These are phyloP conservation scores for Colletotrichum phormii DNA, from an alignment of 2,329 filamentous ascomycete species.

Conservation along the genomic window DNA sequence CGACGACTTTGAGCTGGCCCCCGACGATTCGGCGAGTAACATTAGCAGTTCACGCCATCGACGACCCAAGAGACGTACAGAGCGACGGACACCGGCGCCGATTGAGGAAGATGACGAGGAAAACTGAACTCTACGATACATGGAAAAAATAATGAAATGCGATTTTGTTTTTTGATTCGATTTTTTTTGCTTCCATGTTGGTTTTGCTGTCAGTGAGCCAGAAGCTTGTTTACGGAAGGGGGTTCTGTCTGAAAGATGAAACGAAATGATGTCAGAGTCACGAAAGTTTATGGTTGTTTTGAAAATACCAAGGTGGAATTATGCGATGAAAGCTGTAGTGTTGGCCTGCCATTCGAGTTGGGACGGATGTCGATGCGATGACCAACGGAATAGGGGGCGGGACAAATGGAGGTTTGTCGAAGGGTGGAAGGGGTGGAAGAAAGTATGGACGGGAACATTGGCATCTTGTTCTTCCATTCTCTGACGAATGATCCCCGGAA, in stretches of 20 bases:
- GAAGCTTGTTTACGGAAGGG: background rate
- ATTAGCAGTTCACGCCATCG: constrained; percentile 78
- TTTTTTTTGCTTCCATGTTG: background rate
- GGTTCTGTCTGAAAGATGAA: background rate
- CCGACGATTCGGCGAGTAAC: constrained; percentile 85
- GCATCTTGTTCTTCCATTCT: no score
- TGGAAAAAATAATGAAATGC: constrained; percentile 1
- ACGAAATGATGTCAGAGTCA: constrained; percentile 12
- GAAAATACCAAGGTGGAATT: constrained; percentile 20
- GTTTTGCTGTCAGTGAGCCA: background rate
- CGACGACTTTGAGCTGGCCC: constrained; percentile 73
- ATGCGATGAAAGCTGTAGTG: background rate
- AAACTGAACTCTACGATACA: constrained; percentile 27
- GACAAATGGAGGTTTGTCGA: no score
- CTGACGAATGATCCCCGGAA: no score
- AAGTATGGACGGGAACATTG: no score
- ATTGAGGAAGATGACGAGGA: constrained; percentile 82
- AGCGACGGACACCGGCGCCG: constrained; percentile 77
- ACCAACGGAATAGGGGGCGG: background rate
- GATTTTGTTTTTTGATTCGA: background rate
- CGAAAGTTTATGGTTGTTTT: constrained; percentile 1
- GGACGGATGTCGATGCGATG: background rate
- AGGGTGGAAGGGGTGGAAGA: background rate
- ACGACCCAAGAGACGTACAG: constrained; percentile 74
- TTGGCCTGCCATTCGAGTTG: background rate